Conservation (phyloP, 495 filamentous ascomycete genomes). For the Lasiosphaeris hirsuta region DNA sequence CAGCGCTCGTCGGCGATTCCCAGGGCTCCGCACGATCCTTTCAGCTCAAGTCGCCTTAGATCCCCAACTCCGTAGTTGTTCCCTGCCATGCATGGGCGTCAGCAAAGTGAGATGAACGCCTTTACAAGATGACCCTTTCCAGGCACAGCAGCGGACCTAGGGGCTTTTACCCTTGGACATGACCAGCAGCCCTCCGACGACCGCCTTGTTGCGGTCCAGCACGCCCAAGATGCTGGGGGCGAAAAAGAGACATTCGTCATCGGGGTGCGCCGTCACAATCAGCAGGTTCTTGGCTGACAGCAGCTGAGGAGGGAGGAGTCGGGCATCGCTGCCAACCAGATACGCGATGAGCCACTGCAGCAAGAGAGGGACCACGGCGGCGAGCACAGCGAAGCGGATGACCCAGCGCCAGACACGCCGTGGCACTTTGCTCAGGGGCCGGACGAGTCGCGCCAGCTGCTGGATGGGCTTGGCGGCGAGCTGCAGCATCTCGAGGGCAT, state of each 20-base stretch:
- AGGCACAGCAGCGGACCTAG: background rate
- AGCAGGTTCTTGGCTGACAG: constrained; percentile 35
- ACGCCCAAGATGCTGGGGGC: constrained; percentile 38
- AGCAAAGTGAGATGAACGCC: background rate
- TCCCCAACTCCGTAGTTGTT: constrained; percentile 44
- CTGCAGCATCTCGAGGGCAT: constrained; percentile 9
- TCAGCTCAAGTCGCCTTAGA: constrained; percentile 29
- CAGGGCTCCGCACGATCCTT: constrained; percentile 34
- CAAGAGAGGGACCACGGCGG: constrained; percentile 30
- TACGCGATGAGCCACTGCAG: constrained; percentile 41
- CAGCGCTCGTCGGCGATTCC: constrained; percentile 34
- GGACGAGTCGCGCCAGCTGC: constrained; percentile 6
- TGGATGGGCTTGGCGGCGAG: constrained; percentile 13
- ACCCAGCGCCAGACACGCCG: constrained; percentile 30
- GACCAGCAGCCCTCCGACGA: constrained; percentile 34
- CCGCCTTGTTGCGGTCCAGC: constrained; percentile 30
- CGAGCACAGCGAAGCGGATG: constrained; percentile 21
- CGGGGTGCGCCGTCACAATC: constrained; percentile 42
- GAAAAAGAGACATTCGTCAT: constrained; percentile 46
- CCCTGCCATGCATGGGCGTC: constrained; percentile 19
- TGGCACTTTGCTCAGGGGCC: constrained; percentile 8
- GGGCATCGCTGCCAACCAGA: constrained; percentile 34
- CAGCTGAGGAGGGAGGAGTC: constrained; percentile 37
- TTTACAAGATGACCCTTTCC: background rate
- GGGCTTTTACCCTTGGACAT: constrained; percentile 37